Percentiles rank a stretch among this genome's conserved stretches.
Conservation (phyloP, 352 stramenopile genomes). For the Globisporangium paddicum region DNA sequence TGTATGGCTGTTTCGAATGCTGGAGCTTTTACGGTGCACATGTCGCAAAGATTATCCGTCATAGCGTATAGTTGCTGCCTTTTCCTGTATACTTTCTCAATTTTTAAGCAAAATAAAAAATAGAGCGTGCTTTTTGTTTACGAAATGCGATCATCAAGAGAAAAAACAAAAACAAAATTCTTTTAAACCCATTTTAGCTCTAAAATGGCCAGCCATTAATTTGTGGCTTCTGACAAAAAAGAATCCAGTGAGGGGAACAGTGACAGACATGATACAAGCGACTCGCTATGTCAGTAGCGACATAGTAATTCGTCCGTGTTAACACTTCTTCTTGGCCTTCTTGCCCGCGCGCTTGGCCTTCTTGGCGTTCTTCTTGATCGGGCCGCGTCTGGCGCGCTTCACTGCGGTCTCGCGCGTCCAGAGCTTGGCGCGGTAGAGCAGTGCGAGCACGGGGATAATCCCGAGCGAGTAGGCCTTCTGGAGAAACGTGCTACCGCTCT, state of each 20-base stretch:
- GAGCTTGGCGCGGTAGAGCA: slow-evolving; percentile 11
- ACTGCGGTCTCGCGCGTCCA: slow-evolving; percentile 14
- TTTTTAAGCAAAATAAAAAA: too few species aligned
- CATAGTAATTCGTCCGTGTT: not conserved
- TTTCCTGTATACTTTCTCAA: too few species aligned
- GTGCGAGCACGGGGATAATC: not conserved
- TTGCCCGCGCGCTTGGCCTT: slow-evolving; percentile 1
- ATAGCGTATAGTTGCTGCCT: too few species aligned
- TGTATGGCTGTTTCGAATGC: not conserved
- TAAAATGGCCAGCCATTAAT: too few species aligned
- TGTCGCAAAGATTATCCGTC: too few species aligned
- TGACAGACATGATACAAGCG: not conserved
- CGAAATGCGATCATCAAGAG: too few species aligned
- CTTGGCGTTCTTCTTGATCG: slow-evolving; percentile 9
- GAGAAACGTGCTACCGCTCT: not conserved
- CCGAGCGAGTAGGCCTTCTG: not conserved
- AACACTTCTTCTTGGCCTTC: slow-evolving; percentile 8
- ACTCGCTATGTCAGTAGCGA: not conserved
- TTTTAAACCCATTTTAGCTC: too few species aligned
- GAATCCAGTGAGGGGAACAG: too few species aligned
- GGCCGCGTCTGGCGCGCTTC: slow-evolving; percentile 8
- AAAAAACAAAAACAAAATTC: too few species aligned
- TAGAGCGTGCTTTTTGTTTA: too few species aligned
- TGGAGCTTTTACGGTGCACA: not conserved
- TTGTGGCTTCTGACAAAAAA: too few species aligned